Evolutionary conservation across 164 flowering plant species (phyloP).

Genomic region (Annona squamosa): DNA sequence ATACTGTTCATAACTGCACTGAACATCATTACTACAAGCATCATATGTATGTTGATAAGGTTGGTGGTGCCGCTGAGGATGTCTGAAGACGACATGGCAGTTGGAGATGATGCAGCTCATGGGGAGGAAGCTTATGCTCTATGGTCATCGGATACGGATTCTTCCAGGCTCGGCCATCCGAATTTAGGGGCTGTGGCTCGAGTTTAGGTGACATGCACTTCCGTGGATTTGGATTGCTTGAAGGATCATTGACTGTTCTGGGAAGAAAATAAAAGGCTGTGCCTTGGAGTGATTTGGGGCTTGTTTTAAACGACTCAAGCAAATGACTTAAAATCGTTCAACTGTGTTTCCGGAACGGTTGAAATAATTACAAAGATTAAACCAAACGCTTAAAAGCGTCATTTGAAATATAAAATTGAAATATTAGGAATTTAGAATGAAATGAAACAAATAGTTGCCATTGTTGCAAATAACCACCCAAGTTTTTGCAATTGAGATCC

Average conservation of each 20-base stretch:
- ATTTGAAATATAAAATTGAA: no score
- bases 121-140: slow-evolving; percentile 38
- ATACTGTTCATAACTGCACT: slow-evolving; percentile 21
- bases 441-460: no score
- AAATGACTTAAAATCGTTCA: no score
- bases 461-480: no score
- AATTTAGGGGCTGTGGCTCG: slow-evolving; percentile 10
- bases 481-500: no score
- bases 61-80: slow-evolving; percentile 31
- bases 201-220: slow-evolving; percentile 9
- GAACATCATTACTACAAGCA: slow-evolving; percentile 22
- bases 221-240: not conserved
- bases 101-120: slow-evolving; percentile 35
- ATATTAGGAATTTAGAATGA: no score
- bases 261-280: no score
- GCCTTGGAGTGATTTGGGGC: no score
- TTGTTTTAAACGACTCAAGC: no score
- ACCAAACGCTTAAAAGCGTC: no score
- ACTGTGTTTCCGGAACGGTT: no score
- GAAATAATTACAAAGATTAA: no score
- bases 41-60: slow-evolving; percentile 25
- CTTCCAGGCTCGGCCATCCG: slow-evolving; percentile 8
- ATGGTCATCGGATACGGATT: slow-evolving; percentile 25
- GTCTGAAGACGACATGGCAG: slow-evolving; percentile 32
- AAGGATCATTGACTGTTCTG: not conserved